Conservation (phyloP, 2,329 filamentous ascomycete genomes). For the Colletotrichum lindemuthianum region DNA sequence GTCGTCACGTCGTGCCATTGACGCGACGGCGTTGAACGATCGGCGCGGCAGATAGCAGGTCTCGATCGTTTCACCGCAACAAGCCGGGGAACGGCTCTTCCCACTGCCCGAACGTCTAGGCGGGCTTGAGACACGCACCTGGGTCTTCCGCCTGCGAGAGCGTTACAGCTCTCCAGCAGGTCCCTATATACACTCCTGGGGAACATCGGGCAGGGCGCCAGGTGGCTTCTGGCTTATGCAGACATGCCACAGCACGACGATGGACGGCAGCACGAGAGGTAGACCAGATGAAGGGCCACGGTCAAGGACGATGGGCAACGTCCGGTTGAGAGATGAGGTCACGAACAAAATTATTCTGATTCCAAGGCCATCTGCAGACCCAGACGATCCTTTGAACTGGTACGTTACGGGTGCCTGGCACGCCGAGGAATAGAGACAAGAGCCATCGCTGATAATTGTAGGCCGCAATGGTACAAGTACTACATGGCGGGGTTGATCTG, state of each 20-base stretch:
- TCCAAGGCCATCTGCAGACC: constrained; percentile 56
- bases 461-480: constrained; percentile 57
- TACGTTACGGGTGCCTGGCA: constrained; percentile 40
- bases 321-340: constrained; percentile 52
- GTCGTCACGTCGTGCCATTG: constrained; percentile 1
- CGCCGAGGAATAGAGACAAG: background rate
- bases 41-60: constrained; percentile 23
- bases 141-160: constrained; percentile 14
- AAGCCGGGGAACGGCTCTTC: constrained; percentile 17
- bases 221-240: background rate
- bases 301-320: constrained; percentile 50
- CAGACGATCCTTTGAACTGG: constrained; percentile 64
- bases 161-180: constrained; percentile 1
- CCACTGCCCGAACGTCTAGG: constrained; percentile 5
- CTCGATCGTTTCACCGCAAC: constrained; percentile 18
- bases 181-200: constrained; percentile 6
- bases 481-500: constrained; percentile 62
- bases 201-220: constrained; percentile 3
- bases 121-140: background rate
- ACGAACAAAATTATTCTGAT: constrained; percentile 60
- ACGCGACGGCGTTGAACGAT: constrained; percentile 27
- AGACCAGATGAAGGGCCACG: constrained; percentile 12
- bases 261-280: constrained; percentile 3
- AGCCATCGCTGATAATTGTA: constrained; percentile 35
- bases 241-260: background rate